Conservation (phyloP, 352 stramenopile genomes). For the Phytophthora nicotianae region DNA sequence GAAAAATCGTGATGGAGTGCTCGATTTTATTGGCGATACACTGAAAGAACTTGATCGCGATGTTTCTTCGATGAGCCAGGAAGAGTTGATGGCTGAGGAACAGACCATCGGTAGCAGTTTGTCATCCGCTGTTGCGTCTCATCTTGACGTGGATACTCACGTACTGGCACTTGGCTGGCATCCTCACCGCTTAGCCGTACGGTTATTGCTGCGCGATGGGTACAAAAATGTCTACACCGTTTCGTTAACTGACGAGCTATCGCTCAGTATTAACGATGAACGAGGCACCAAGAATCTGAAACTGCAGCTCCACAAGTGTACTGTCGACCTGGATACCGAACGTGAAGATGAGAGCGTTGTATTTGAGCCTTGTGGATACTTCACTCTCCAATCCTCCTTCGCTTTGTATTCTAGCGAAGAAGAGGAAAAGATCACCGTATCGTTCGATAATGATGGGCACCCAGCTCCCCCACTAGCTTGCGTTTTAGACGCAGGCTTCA, state of each 20-base stretch:
- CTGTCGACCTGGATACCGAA: conserved; percentile 11
- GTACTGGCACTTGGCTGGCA: conserved; percentile 39
- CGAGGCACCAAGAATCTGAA: conserved; percentile 19
- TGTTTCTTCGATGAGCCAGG: conserved; percentile 18
- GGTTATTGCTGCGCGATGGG: conserved; percentile 31
- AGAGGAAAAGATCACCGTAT: conserved; percentile 20
- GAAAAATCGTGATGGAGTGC: conserved; percentile 20
- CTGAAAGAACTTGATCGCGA: conserved; percentile 23
- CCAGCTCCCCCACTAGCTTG: conserved; percentile 35
- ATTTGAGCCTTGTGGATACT: conserved; percentile 23
- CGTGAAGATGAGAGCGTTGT: conserved; percentile 14
- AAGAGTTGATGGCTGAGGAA: conserved; percentile 20
- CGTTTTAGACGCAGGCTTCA: conserved; percentile 52
- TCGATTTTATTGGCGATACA: conserved; percentile 37
- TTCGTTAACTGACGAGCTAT: conserved; percentile 18
- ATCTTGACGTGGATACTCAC: conserved; percentile 25
- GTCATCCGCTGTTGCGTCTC: conserved; percentile 20
- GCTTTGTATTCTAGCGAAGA: conserved; percentile 2
- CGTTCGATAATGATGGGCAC: conserved; percentile 15
- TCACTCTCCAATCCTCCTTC: conserved; percentile 33
- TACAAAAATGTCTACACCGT: conserved; percentile 42
- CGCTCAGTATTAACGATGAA: conserved; percentile 13
- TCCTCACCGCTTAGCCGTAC: conserved; percentile 14
- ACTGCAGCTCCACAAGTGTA: conserved; percentile 33
- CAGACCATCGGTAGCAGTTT: conserved; percentile 24